phyloP scores from a whole-genome alignment of 257 asterid genomes.

The Solanum peruvianum region DNA sequence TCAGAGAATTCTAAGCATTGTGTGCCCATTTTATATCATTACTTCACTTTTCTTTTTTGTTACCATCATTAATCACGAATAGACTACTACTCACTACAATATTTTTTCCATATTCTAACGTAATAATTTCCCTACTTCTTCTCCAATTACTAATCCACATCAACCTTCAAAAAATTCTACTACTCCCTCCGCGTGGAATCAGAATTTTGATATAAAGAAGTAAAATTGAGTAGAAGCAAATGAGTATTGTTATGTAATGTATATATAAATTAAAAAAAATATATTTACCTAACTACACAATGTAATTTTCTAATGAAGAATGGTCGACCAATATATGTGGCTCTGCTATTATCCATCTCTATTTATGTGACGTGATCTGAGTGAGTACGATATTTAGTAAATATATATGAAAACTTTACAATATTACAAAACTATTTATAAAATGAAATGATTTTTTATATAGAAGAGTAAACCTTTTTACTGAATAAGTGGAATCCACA shows the following conservation, averaged over 20 bases:
- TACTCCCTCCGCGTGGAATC: not conserved
- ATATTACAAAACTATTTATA: too few species aligned
- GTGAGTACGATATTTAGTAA: accelerated
- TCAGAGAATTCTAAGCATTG: slow-evolving; percentile 13
- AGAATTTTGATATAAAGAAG: too few species aligned
- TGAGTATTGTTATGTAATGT: too few species aligned
- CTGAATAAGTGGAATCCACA: not conserved
- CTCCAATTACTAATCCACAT: not conserved
- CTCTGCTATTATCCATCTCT: not conserved
- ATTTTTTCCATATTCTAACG: not conserved
- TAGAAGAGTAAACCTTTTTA: not conserved
- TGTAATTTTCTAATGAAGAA: too few species aligned
- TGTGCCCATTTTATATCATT: slow-evolving; percentile 6
- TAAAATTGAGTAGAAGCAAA: not conserved
- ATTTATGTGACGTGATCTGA: not conserved
- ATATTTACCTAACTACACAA: not conserved
- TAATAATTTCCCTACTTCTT: not conserved
- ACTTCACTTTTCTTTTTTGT: not conserved
- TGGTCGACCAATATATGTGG: not conserved
- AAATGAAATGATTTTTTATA: not conserved
- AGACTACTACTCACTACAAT: not conserved
- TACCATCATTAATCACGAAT: not conserved
- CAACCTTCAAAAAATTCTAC: not conserved
- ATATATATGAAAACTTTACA: not conserved
- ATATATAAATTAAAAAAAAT: too few species aligned